phyloP scores from a whole-genome alignment of 2,329 filamentous ascomycete species.

The Exophiala calicioides region DNA sequence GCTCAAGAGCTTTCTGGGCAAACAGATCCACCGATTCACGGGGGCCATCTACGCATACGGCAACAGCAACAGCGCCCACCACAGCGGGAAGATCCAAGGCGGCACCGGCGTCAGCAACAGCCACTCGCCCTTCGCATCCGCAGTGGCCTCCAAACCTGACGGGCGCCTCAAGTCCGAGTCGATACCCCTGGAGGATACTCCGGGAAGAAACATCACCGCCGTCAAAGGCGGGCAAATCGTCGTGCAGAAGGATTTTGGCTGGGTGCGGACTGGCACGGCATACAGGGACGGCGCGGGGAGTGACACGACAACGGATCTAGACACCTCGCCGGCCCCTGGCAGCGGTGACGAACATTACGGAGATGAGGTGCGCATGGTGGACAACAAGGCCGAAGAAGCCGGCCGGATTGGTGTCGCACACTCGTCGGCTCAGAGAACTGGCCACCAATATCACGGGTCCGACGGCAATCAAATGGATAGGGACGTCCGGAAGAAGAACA shows the following conservation, averaged over 20 bases:
- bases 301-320: background rate
- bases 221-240: conserved; percentile 9
- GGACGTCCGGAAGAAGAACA: background rate
- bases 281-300: no score
- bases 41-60: conserved; percentile 5
- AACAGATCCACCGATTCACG: conserved; percentile 8
- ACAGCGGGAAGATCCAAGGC: conserved; percentile 4
- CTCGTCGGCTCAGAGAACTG: background rate
- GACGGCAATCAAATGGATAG: background rate
- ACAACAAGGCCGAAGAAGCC: background rate
- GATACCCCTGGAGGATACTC: conserved; percentile 4
- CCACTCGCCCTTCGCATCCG: conserved; percentile 2
- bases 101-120: background rate
- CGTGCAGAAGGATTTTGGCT: conserved; percentile 8
- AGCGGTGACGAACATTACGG: conserved; percentile 1
- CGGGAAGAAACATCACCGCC: background rate
- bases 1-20: conserved; percentile 7
- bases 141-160: background rate
- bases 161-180: conserved; percentile 1
- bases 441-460: background rate
- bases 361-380: conserved; percentile 3
- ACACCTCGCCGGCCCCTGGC: background rate
- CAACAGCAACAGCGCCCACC: background rate
- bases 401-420: conserved; percentile 2
- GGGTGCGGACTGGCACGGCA: background rate